Conservation (phyloP, 1,284 basidiomycete species). For the Mycena sp. region DNA sequence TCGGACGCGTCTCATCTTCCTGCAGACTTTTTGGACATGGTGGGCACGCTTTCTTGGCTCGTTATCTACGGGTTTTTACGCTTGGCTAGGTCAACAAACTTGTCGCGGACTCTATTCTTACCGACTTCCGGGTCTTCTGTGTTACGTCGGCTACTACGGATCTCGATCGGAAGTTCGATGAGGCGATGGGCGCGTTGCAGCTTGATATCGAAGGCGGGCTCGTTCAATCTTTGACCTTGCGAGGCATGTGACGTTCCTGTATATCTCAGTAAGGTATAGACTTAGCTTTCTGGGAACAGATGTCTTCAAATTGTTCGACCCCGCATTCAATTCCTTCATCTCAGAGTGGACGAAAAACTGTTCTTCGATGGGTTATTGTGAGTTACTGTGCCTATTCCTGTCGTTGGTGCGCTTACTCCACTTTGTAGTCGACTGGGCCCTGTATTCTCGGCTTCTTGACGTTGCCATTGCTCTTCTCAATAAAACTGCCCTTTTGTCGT, state of each 20-base stretch:
- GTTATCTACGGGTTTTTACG: constrained; percentile 9
- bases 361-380: constrained; percentile 58
- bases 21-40: constrained; percentile 61
- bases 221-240: constrained; percentile 55
- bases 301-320: constrained; percentile 58
- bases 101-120: constrained; percentile 53
- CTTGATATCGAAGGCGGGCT: constrained; percentile 68
- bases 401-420: constrained; percentile 12
- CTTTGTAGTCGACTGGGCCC: constrained; percentile 65
- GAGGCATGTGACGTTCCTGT: constrained; percentile 47
- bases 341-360: constrained; percentile 68
- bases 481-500: constrained; percentile 44
- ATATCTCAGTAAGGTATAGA: neutral
- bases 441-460: constrained; percentile 60
- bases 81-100: constrained; percentile 55
- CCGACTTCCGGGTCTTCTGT: constrained; percentile 52
- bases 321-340: constrained; percentile 55
- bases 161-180: constrained; percentile 61
- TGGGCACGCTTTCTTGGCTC: constrained; percentile 36
- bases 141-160: constrained; percentile 62
- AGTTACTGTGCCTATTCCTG: constrained; percentile 40
- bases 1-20: constrained; percentile 40
- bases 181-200: constrained; percentile 49
- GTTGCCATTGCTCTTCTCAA: constrained; percentile 52
- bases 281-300: constrained; percentile 43